Percentiles rank a stretch among this genome's conserved stretches.
Conservation (phyloP, 495 filamentous ascomycete genomes). For the Aspergillus olivimuriae region DNA sequence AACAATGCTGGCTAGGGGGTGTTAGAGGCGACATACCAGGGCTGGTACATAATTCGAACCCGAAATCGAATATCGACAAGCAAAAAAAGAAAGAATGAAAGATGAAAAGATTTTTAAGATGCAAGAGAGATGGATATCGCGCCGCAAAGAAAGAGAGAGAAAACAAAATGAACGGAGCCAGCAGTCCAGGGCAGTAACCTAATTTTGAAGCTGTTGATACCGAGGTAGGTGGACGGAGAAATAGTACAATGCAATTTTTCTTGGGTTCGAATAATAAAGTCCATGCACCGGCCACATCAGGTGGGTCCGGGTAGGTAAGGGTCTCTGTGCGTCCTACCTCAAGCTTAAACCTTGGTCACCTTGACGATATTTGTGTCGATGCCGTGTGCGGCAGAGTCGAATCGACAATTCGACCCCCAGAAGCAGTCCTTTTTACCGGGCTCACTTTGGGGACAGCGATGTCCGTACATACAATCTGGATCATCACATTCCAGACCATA, state of each 20-base stretch:
- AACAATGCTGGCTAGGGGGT: too few relatives aligned
- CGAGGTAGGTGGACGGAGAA: too few relatives aligned
- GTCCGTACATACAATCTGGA: slow-evolving; percentile 78
- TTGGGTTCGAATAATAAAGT: too few relatives aligned
- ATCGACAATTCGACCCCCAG: slow-evolving; percentile 47
- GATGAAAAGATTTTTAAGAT: slow-evolving; percentile 1
- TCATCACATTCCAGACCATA: slow-evolving; percentile 69
- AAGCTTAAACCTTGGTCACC: slow-evolving; percentile 42
- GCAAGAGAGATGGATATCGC: slow-evolving; percentile 2
- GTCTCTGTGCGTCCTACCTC: too few relatives aligned
- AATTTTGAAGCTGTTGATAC: too few relatives aligned
- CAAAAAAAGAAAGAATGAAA: not conserved
- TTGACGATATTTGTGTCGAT: slow-evolving; percentile 49
- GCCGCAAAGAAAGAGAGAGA: not conserved
- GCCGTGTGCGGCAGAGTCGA: slow-evolving; percentile 41
- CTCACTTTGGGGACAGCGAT: slow-evolving; percentile 49
- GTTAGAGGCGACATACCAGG: too few relatives aligned
- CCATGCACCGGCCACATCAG: too few relatives aligned
- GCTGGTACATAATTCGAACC: too few relatives aligned
- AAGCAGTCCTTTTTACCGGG: slow-evolving; percentile 45
- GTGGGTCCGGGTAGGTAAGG: too few relatives aligned
- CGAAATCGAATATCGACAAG: not conserved
- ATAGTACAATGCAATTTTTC: too few relatives aligned
- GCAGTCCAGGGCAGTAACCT: too few relatives aligned
- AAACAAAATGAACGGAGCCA: too few relatives aligned